Conservation (phyloP, 805 yeast species). For the Yamadazyma ubonensis region DNA sequence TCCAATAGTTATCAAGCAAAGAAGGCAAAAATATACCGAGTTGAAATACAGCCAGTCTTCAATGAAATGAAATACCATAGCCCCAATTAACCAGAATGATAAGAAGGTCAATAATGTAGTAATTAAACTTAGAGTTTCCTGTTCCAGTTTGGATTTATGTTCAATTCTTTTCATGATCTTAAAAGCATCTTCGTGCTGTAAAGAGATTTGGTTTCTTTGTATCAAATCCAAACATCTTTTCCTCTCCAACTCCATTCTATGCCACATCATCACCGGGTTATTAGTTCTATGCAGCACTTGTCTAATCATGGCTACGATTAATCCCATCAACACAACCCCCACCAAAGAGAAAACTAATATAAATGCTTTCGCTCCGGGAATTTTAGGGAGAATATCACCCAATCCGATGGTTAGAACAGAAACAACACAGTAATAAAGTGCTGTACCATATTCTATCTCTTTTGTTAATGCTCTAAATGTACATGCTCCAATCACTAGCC, state of each 20-base stretch:
- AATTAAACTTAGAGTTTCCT: conserved; percentile 38
- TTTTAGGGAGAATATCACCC: conserved; percentile 66
- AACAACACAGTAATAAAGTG: conserved; percentile 69
- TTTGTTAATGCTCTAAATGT: conserved; percentile 39
- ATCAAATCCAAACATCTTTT: conserved; percentile 21
- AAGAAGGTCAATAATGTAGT: conserved; percentile 46
- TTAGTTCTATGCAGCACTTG: conserved; percentile 61
- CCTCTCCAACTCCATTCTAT: conserved; percentile 56
- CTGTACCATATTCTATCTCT: conserved; percentile 53
- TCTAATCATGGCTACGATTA: conserved; percentile 68
- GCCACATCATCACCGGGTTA: conserved; percentile 65
- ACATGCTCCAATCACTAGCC: conserved; percentile 70
- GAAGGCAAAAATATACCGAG: conserved; percentile 71
- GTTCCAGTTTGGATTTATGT: conserved; percentile 35
- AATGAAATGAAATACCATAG: conserved; percentile 53
- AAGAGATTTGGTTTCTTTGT: conserved; percentile 14
- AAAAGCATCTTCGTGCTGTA: conserved; percentile 51
- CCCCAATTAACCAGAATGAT: conserved; percentile 72
- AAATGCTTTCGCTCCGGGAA: conserved; percentile 55
- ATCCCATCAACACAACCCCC: conserved; percentile 73
- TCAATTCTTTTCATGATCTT: conserved; percentile 54
- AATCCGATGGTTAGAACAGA: conserved; percentile 77
- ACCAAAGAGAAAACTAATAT: conserved; percentile 61
- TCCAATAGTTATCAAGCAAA: conserved; percentile 79
- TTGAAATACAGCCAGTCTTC: conserved; percentile 76